Conservation (phyloP, 768 basidiomycete genomes). For the Sarcomyxa edulis region DNA sequence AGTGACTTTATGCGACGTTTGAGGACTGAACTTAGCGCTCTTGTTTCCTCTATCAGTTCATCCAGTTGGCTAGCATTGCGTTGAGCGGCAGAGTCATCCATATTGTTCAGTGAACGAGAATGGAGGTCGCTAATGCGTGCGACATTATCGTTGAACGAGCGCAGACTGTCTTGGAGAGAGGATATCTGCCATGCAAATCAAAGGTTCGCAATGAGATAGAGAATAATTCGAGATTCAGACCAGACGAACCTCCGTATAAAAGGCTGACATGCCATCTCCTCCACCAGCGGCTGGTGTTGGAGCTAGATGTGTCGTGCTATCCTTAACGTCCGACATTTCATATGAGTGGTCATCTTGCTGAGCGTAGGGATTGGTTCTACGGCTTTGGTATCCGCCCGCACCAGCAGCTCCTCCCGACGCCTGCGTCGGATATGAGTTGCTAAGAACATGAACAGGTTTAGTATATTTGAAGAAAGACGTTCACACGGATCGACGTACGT, state of each 20-base stretch:
- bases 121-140: conserved; percentile 67
- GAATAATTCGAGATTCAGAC: not conserved
- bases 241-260: conserved; percentile 70
- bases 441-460: conserved; percentile 19
- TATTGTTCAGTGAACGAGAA: conserved; percentile 68
- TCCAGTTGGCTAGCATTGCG: conserved; percentile 60
- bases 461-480: conserved; percentile 7
- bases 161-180: conserved; percentile 65
- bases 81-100: conserved; percentile 63
- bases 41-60: conserved; percentile 66
- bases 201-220: not conserved
- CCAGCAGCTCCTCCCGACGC: conserved; percentile 46
- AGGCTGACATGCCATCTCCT: conserved; percentile 58
- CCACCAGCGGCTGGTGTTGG: conserved; percentile 24
- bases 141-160: conserved; percentile 66
- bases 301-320: conserved; percentile 48
- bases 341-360: conserved; percentile 62
- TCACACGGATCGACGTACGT: conserved; percentile 34
- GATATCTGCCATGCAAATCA: conserved; percentile 46
- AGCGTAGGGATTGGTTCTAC: conserved; percentile 58
- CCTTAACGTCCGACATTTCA: conserved; percentile 68
- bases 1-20: conserved; percentile 71
- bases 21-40: conserved; percentile 59
- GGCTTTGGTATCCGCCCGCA: conserved; percentile 34
- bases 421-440: conserved; percentile 66